phyloP scores from a whole-genome alignment of 2,329 filamentous ascomycete species.

The Aureobasidium musti region DNA sequence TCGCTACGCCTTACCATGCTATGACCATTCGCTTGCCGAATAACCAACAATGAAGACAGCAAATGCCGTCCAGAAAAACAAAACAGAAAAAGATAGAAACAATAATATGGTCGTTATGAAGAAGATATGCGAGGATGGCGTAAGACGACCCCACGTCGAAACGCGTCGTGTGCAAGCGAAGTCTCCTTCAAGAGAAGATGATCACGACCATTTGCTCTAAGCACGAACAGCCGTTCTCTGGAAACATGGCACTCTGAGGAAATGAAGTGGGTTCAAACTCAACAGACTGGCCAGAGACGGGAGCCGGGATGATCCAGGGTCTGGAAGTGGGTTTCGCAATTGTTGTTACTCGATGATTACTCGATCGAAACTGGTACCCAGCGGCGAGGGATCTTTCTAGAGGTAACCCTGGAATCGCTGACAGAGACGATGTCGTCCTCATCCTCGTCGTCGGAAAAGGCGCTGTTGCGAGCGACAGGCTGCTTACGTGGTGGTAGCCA shows the following conservation, averaged over 20 bases:
- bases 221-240: conserved; percentile 7
- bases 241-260: not conserved
- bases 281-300: conserved; percentile 11
- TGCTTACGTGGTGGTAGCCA: conserved; percentile 61
- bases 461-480: conserved; percentile 1
- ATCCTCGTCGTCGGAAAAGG: conserved; percentile 21
- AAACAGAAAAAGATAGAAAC: not conserved
- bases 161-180: not conserved
- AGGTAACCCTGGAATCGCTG: not conserved
- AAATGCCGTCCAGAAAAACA: not conserved
- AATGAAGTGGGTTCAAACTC: not conserved
- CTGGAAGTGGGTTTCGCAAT: conserved; percentile 9
- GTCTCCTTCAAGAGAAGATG: not conserved
- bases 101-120: conserved; percentile 16
- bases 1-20: conserved; percentile 24
- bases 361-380: conserved; percentile 27
- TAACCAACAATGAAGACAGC: not conserved
- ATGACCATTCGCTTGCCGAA: conserved; percentile 12
- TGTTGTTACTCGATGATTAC: conserved; percentile 20
- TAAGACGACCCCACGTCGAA: conserved; percentile 18
- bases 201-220: not conserved
- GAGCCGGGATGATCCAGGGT: conserved; percentile 26
- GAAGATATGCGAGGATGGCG: not conserved
- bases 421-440: conserved; percentile 9
- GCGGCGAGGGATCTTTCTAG: conserved; percentile 21